phyloP scores from a whole-genome alignment of 108 stramenopile genomes.

The Pelagomonas calceolata region DNA sequence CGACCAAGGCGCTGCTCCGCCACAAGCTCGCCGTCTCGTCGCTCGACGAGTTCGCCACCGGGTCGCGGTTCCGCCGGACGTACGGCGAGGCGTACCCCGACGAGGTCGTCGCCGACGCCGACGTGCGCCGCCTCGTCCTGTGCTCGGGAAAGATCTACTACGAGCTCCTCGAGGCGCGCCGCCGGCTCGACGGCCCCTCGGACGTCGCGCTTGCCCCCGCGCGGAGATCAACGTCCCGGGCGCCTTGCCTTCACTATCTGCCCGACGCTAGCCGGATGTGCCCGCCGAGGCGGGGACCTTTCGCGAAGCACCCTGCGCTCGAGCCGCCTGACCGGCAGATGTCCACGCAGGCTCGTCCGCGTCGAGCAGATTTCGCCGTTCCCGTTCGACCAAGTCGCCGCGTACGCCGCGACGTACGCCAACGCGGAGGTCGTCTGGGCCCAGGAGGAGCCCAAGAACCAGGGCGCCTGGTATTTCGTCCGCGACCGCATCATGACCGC shows the following conservation, averaged over 20 bases:
- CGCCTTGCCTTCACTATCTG: no score
- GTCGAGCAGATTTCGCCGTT: constrained; percentile 98
- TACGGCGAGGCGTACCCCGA: constrained; percentile 58
- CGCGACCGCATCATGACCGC: constrained; percentile 85
- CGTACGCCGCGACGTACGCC: constrained; percentile 53
- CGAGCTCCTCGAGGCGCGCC: constrained; percentile 79
- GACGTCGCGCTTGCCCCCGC: constrained; percentile 93
- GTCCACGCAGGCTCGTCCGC: no score
- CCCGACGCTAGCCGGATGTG: no score
- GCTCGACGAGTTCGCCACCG: constrained; percentile 82
- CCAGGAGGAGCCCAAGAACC: constrained; percentile 90
- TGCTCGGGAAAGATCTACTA: constrained; percentile 98
- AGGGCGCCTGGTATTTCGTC: constrained; percentile 87
- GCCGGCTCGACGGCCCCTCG: constrained; percentile 45
- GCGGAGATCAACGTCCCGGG: no score
- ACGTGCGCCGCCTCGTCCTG: constrained; percentile 58
- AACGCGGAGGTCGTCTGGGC: constrained; percentile 92
- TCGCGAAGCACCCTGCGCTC: no score
- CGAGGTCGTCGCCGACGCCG: constrained; percentile 54
- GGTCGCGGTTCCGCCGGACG: constrained; percentile 74
- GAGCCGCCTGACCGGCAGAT: no score
- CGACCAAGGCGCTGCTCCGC: constrained; percentile 92
- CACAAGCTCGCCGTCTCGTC: constrained; percentile 70
- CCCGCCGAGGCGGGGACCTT: no score
- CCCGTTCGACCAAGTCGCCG: constrained; percentile 86